Base-by-base conservation (phyloP, 2,329 filamentous ascomycete species). In the Trichoderma koningiopsis region DNA sequence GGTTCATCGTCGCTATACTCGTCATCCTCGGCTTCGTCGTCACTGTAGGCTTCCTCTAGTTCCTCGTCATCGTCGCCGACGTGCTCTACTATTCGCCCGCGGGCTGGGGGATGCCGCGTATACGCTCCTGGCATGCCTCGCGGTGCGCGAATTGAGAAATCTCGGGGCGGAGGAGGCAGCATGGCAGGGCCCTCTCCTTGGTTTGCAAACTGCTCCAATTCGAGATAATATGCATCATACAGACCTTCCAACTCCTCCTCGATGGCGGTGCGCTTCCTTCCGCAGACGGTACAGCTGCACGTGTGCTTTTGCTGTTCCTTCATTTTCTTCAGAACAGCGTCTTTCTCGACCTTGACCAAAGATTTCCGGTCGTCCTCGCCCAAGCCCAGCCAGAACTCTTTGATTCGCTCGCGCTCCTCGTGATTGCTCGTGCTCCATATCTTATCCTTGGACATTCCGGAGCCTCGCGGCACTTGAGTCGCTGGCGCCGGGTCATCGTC, bases 301-400 rank as follows among this genome's bases (percentile, higher is more conserved):
- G 95, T 98, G 79, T 98, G 94, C 81, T 98, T 98, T 80, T 99
- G 96, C 81, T 99, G 96, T 81, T 99, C 96, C 85, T 99, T 99
- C 96, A 99, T 99, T 85, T 99, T 99, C 77, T 93, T 94, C 68
- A 99, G 83, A 0, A 99, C 96, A 8, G 96, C 95, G 81, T 99
- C 95, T 82, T 99, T 99, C 81, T 99, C 96, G 35, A 99, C 95
- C 81, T 97, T 97, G 77, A 99, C 94, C 58, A 99, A 84, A 19
- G 93, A 96, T 79, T 97, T 96, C 75, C 96, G 92, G 79, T 98
- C 94, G 47, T 97, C 93, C 79, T 99, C 96, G 73, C 93, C 93
- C 55, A 99, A 82, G 19, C 94, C 94, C 65, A 99, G 87, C 96
- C 96, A 99, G 81, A 98, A 99, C 74, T 97, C 92, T 81, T 97